Base-by-base conservation (phyloP, 768 basidiomycete genomes). In the Hortiboletus flavorubellus region DNA sequence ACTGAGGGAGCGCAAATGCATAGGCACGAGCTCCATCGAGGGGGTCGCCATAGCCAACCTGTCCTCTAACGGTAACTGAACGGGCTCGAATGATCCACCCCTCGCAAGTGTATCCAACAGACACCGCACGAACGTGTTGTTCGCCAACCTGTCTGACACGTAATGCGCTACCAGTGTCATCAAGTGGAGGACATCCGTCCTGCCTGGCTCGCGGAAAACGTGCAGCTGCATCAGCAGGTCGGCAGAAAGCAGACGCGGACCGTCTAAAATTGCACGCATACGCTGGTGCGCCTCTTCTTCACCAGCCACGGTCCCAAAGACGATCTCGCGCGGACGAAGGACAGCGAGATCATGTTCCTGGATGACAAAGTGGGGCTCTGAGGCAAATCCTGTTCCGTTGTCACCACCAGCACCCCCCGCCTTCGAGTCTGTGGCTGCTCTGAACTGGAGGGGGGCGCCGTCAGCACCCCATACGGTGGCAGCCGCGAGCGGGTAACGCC, bases 121-220 rank as follows among this genome's bases (percentile, higher is more conserved):
- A 18, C 72, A 72, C 51, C 76, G 76, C 54, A 75, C 45, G 15
- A 83, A 54, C 1, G 74, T 76, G 8, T 60, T 54, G 54, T 75
- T 78, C 11, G 76, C 70, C 42, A 74, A 74, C 16, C 77, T 80
- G 61, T 85, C 83, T 0, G 78, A 74, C 41, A 84, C 77, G 46
- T 69, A 68, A 62, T 86, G 83, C 1, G 81, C 74, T 15, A 75
- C 65, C 39, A 75, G 62, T 21, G 80, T 61, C 26, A 81, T 48
- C 44, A 82, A 39, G 57, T 84, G 78, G 46, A 76, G 68, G 7
- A 54, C 64, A 16, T 70, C 67, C 2, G 65, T 51, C 9, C 64
- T 54, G 59, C 78, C 76, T 6, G 57, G 9, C 33, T 30, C 46
- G 6, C 62, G 67, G 21, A 80, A 68, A 51, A 83, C 62, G 45